These are phyloP conservation scores for Termitomyces sp. DNA, from an alignment of 768 basidiomycete genomes.

Conservation along the genomic window DNA sequence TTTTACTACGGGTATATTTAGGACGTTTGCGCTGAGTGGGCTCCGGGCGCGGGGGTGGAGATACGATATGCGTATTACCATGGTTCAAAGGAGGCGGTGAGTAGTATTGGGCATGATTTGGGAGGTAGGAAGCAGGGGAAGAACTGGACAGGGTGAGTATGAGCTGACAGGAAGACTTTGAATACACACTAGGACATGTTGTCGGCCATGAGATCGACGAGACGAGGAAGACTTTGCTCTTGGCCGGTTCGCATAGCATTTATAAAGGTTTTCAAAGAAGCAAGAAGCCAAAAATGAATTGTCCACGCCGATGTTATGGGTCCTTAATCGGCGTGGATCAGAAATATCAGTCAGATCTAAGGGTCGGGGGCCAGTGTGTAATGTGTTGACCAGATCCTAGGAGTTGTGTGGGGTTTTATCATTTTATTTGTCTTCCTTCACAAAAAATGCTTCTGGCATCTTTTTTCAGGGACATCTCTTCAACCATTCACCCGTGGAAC, in stretches of 20 bases:
- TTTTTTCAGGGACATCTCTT: constrained; percentile 32
- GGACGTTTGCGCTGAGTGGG: constrained; percentile 66
- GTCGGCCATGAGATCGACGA: constrained; percentile 44
- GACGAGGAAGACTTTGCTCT: constrained; percentile 29
- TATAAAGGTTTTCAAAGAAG: constrained; percentile 42
- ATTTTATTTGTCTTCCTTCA: constrained; percentile 33
- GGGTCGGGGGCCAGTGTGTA: constrained; percentile 52
- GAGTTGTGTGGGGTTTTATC: constrained; percentile 38
- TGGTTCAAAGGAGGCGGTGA: constrained; percentile 31
- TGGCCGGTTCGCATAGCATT: constrained; percentile 40
- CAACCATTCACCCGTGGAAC: constrained; percentile 23
- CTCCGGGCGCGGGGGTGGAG: constrained; percentile 44
- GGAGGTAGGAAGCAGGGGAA: constrained; percentile 32
- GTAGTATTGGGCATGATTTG: constrained; percentile 34
- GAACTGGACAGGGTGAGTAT: constrained; percentile 25
- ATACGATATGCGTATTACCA: constrained; percentile 42
- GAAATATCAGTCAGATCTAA: constrained; percentile 63
- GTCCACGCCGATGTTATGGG: constrained; percentile 32
- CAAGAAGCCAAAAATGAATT: constrained; percentile 34
- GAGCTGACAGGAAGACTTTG: constrained; percentile 11
- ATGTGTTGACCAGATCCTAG: constrained; percentile 32
- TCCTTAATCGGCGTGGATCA: constrained; percentile 48
- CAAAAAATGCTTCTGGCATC: constrained; percentile 24
- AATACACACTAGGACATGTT: constrained; percentile 49
- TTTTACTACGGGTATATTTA: constrained; percentile 93